A percentile compares a stretch with the other conserved stretches of the same genome.
Conservation (phyloP, 805 yeast genomes). For the Myxozyma vanderwaltii region DNA sequence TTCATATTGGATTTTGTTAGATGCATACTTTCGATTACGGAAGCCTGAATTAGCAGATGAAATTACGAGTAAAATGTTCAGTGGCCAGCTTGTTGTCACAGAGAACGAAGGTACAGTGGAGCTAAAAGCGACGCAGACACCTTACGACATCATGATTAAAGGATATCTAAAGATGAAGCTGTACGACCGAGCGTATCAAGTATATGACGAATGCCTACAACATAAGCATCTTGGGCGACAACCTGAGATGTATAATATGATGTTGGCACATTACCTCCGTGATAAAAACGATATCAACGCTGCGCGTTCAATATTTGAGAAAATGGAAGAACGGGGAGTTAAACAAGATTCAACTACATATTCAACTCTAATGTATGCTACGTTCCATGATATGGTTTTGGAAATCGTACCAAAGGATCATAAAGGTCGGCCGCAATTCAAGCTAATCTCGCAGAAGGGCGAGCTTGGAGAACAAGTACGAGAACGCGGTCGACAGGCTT, state of each 20-base stretch:
- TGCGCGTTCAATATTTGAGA: slow-evolving; percentile 2
- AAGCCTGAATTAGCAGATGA: slow-evolving; percentile 8
- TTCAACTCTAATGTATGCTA: slow-evolving; percentile 18
- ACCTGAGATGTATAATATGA: slow-evolving; percentile 12
- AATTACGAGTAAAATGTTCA: background rate
- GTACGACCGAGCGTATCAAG: background rate
- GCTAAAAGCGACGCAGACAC: background rate
- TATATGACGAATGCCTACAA: background rate
- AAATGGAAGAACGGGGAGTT: slow-evolving; percentile 10
- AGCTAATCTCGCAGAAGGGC: background rate
- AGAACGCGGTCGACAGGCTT: background rate
- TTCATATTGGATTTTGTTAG: slow-evolving; percentile 16
- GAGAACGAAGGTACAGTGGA: background rate
- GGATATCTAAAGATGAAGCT: background rate
- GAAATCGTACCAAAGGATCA: slow-evolving; percentile 6
- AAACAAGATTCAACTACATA: slow-evolving; percentile 21
- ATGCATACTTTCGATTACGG: slow-evolving; percentile 16
- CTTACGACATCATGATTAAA: slow-evolving; percentile 12
- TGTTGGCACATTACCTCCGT: slow-evolving; percentile 16
- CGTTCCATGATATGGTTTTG: slow-evolving; percentile 13
- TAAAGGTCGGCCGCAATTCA: background rate
- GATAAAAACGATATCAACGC: background rate
- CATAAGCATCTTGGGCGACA: background rate
- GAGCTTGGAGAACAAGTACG: background rate
- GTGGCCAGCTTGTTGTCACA: background rate